phyloP scores from a whole-genome alignment of 2,329 filamentous ascomycete genomes.

The Nemania sp. region DNA sequence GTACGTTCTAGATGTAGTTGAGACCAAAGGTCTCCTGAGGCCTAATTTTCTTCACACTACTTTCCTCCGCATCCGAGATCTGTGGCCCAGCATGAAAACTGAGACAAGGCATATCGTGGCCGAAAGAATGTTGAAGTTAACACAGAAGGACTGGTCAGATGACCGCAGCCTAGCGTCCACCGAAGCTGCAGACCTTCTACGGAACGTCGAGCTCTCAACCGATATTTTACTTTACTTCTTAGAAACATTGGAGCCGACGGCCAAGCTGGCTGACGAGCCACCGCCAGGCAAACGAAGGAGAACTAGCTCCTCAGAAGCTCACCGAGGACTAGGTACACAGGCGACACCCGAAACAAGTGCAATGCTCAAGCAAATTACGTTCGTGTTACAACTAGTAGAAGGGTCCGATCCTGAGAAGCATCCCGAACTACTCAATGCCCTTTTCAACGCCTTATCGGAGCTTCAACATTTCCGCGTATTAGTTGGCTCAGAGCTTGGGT shows the following conservation, averaged over 20 bases:
- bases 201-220: constrained; percentile 73
- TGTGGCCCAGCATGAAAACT: constrained; percentile 75
- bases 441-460: constrained; percentile 86
- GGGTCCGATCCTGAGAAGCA: constrained; percentile 75
- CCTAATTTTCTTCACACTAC: constrained; percentile 64
- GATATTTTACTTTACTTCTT: constrained; percentile 74
- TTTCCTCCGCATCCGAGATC: constrained; percentile 69
- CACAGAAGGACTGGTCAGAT: constrained; percentile 50
- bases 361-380: constrained; percentile 76
- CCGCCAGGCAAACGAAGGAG: constrained; percentile 79
- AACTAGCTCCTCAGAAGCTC: constrained; percentile 73
- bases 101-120: constrained; percentile 64
- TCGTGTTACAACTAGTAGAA: constrained; percentile 88
- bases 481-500: constrained; percentile 84
- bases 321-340: constrained; percentile 62
- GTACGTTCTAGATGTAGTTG: constrained; percentile 54
- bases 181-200: constrained; percentile 73
- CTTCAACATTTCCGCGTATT: constrained; percentile 83
- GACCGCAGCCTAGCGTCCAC: constrained; percentile 51
- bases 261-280: constrained; percentile 71
- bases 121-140: constrained; percentile 65
- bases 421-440: constrained; percentile 72
- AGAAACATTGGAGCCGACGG: constrained; percentile 72
- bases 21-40: constrained; percentile 49
- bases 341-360: constrained; percentile 68